Percentiles rank a stretch among this genome's conserved stretches.
These are phyloP conservation scores for Pythium scleroteichum DNA, from an alignment of 352 stramenopile genomes.

Conservation along the genomic window DNA sequence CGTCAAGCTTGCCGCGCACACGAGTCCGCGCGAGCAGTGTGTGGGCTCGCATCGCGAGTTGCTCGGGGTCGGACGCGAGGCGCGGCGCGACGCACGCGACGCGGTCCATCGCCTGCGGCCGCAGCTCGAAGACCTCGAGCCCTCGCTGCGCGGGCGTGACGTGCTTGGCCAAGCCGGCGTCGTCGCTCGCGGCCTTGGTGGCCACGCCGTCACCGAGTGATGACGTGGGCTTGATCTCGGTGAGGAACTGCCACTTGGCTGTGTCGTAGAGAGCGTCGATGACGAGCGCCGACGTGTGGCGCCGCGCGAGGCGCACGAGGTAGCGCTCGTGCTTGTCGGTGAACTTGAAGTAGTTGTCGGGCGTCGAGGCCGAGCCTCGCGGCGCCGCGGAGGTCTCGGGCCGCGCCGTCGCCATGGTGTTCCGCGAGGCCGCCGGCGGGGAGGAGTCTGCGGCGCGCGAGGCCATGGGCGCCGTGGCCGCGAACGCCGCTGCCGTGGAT, in stretches of 20 bases:
- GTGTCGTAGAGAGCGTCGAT: constrained; percentile 60
- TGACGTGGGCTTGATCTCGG: constrained; percentile 16
- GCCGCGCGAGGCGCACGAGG: constrained; percentile 47
- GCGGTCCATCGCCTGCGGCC: constrained; percentile 40
- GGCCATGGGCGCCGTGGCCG: neutral
- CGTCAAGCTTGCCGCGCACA: constrained; percentile 57
- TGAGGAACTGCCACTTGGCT: constrained; percentile 61
- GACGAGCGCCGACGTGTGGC: constrained; percentile 55
- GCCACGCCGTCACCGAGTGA: constrained; percentile 6
- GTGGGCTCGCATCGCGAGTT: constrained; percentile 38
- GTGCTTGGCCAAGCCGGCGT: neutral
- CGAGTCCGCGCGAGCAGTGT: constrained; percentile 60
- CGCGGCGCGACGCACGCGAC: constrained; percentile 51
- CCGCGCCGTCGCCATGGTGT: constrained; percentile 12
- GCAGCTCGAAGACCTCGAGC: constrained; percentile 62
- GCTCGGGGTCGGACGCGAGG: constrained; percentile 22
- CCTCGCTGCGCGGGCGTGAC: constrained; percentile 11
- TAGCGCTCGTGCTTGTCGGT: constrained; percentile 48
- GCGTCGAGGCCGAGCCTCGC: constrained; percentile 2
- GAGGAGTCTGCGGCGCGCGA: neutral
- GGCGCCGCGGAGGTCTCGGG: neutral
- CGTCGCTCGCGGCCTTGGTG: neutral
- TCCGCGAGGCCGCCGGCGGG: neutral
- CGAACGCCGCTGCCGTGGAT: neutral
- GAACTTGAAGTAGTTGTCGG: constrained; percentile 57